A percentile compares a stretch with the other conserved stretches of the same genome.
phyloP scores from a whole-genome alignment of 2,329 filamentous ascomycete species.

The Fusarium citri region DNA sequence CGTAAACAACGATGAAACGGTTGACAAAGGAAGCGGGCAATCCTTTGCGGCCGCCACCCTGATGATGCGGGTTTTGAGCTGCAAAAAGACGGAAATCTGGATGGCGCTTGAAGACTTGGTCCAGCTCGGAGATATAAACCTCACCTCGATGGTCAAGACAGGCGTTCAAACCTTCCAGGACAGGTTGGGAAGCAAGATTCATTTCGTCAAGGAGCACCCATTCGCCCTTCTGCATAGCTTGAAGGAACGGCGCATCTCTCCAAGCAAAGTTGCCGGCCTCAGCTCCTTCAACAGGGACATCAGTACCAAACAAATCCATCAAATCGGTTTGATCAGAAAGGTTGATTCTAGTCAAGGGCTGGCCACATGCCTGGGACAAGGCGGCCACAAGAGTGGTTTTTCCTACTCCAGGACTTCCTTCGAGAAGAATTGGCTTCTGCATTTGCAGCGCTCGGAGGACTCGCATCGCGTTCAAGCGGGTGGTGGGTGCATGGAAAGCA shows the following conservation, averaged over 20 bases:
- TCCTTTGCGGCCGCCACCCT: conserved; percentile 94
- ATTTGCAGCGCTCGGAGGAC: conserved; percentile 90
- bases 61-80: conserved; percentile 96
- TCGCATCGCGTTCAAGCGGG: conserved; percentile 88
- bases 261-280: conserved; percentile 92
- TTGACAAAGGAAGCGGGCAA: conserved; percentile 97
- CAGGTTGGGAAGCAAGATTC: conserved; percentile 97
- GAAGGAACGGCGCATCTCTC: conserved; percentile 94
- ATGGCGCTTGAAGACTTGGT: conserved; percentile 92
- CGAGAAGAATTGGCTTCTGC: conserved; percentile 89
- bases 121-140: conserved; percentile 93
- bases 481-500: conserved; percentile 89
- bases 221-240: conserved; percentile 95
- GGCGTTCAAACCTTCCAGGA: conserved; percentile 94
- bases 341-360: conserved; percentile 91
- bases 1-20: conserved; percentile 97
- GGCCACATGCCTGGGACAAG: conserved; percentile 81
- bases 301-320: conserved; percentile 96
- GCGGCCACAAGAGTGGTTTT: conserved; percentile 95
- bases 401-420: conserved; percentile 97
- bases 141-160: conserved; percentile 97
- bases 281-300: conserved; percentile 94
- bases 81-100: conserved; percentile 94
- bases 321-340: conserved; percentile 97
- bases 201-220: conserved; percentile 99